Evolutionary conservation across 768 basidiomycete genomes (phyloP).

Genomic region (Exidia glandulosa): DNA sequence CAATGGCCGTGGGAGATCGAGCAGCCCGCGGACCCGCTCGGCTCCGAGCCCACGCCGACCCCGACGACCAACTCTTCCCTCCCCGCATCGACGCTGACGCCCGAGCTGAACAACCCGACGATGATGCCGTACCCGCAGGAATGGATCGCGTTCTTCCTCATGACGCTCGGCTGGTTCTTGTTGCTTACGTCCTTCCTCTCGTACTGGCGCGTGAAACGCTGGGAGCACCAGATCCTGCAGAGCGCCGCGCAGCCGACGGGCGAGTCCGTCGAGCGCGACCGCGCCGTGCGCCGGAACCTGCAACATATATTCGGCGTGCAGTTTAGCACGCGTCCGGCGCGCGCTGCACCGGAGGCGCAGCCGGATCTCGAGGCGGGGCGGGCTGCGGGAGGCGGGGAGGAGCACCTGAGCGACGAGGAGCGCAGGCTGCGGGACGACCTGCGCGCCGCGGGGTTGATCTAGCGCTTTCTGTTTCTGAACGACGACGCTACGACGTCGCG

Average conservation of each 20-base stretch:
- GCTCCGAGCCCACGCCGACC: not conserved
- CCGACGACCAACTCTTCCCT: constrained; percentile 26
- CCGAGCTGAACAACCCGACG: not conserved
- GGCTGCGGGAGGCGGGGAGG: not conserved
- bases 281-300: constrained; percentile 38
- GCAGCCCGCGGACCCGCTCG: not conserved
- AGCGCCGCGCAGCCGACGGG: constrained; percentile 23
- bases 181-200: constrained; percentile 73
- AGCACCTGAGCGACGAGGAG: not conserved
- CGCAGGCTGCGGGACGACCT: not conserved
- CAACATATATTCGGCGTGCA: constrained; percentile 40
- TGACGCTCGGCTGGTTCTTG: constrained; percentile 91
- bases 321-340: constrained; percentile 6
- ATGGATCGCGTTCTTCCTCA: constrained; percentile 85
- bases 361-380: not conserved
- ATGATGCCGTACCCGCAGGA: constrained; percentile 43
- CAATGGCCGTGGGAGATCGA: not conserved
- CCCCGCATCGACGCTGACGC: constrained; percentile 1
- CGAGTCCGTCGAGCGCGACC: constrained; percentile 42
- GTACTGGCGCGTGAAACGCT: constrained; percentile 77
- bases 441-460: not conserved
- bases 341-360: not conserved
- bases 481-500: not conserved
- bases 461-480: not conserved
- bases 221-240: constrained; percentile 61